Base-by-base conservation (phyloP, 805 yeast species). In the Candida fluviatilis region DNA sequence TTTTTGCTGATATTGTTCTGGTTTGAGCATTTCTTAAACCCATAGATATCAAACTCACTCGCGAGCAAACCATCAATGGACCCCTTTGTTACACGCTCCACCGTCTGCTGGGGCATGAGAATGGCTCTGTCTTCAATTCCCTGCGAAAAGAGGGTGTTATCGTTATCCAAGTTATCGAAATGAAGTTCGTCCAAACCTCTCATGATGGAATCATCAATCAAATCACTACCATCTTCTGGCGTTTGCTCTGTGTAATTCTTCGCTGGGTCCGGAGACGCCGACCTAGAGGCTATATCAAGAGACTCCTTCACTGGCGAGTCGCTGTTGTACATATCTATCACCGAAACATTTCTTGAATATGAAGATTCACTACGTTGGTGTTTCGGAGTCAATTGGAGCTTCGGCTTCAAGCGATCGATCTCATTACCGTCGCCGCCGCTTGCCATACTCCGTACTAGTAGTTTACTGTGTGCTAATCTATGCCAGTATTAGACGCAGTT, bases 21-120 rank as follows among this genome's bases (percentile, higher is more conserved):
- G 31, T 65, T 61, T 14, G 77, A 75, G 14, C 71, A 71, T 54
- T 87, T 90, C 47, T 78, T 80, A 66, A 91, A 91, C 2, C 99
- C 99, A 56, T 91, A 91, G 35, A 91, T 62, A 56, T 91, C 98
- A 39, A 62, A 55, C 13, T 49, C 47, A 8, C 62, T 46, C 3
- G 34, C 31, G 7, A 50, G 14, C 14, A 55, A 38, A n/a, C 44
- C 40, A 4, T 37, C 25, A 3, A 54, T 35, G 2, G 41, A 14
- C 5, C 36, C 35, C 11, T 12, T 29, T 4, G 34, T 28, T 3
- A 39, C 25, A 12, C 29, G 7, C 15, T 26, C 13, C 6, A 26
- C n/a, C 14, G 6, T 5, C 13, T 26, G 29, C 15, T 12, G 15
- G 6, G 29, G 29, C 15, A 26, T 8, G 5, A 10, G n/a, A 13